phyloP scores from a whole-genome alignment of 2,329 filamentous ascomycete genomes.

The Rhexocercosporidium sp. region DNA sequence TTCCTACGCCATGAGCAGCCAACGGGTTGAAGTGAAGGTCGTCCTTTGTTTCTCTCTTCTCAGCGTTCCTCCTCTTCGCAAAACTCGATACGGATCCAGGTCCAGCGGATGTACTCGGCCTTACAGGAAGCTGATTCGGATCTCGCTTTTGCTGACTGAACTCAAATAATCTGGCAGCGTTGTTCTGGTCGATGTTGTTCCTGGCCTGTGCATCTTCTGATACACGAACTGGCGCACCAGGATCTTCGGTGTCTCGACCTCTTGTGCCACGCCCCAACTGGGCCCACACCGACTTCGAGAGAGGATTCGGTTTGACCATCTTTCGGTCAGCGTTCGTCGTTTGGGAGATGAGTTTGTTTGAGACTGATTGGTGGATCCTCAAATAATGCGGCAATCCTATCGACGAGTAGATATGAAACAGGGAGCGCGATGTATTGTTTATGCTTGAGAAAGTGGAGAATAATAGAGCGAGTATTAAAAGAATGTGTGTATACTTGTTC shows the following conservation, averaged over 20 bases:
- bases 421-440: constrained; percentile 22
- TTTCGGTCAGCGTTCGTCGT: neutral
- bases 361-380: constrained; percentile 27
- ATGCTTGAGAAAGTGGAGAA: constrained; percentile 18
- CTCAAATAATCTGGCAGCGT: constrained; percentile 29
- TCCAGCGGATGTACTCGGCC: constrained; percentile 41
- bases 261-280: constrained; percentile 28
- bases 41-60: constrained; percentile 40
- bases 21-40: constrained; percentile 41
- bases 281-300: constrained; percentile 30
- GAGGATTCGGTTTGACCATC: constrained; percentile 33
- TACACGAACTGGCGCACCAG: constrained; percentile 38
- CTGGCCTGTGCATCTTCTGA: constrained; percentile 40
- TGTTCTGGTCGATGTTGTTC: constrained; percentile 22
- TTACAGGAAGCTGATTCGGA: constrained; percentile 28
- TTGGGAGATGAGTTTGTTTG: constrained; percentile 18
- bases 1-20: constrained; percentile 35
- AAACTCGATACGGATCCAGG: constrained; percentile 25
- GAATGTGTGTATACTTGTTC: constrained; percentile 10
- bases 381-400: neutral
- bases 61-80: constrained; percentile 30
- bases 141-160: constrained; percentile 28
- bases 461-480: constrained; percentile 16
- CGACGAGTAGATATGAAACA: constrained; percentile 8
- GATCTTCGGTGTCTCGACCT: constrained; percentile 37